Conservation (phyloP, 371 early-diverging fungal genomes). For the Apophysomyces ossiformis region DNA sequence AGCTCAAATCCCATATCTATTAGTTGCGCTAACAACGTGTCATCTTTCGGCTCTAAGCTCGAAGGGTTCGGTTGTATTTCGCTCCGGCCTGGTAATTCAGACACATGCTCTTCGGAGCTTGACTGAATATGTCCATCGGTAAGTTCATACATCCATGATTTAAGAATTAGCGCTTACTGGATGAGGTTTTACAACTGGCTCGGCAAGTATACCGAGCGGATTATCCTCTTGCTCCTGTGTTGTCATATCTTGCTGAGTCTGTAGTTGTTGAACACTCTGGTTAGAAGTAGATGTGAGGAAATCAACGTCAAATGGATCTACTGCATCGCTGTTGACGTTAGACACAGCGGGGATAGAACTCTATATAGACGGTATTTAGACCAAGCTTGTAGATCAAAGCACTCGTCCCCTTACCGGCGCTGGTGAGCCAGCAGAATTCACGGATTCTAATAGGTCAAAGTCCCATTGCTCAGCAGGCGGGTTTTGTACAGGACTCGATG, state of each 20-base stretch:
- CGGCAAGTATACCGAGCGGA: constrained; percentile 46
- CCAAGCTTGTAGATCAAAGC: not conserved
- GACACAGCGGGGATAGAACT: constrained; percentile 16
- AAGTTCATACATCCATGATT: not conserved
- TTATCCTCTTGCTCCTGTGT: constrained; percentile 38
- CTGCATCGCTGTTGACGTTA: constrained; percentile 10
- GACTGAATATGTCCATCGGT: not conserved
- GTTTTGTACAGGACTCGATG: constrained; percentile 19
- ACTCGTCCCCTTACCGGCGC: constrained; percentile 11
- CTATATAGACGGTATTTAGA: not conserved
- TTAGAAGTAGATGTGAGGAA: constrained; percentile 19
- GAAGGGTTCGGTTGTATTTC: not conserved
- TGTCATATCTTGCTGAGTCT: not conserved
- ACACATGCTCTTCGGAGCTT: not conserved
- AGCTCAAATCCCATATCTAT: constrained; percentile 79
- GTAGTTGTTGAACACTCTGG: constrained; percentile 11
- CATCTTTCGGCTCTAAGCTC: constrained; percentile 15
- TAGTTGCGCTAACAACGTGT: constrained; percentile 64
- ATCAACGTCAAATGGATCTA: constrained; percentile 49
- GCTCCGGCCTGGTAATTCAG: not conserved
- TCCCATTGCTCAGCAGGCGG: constrained; percentile 49
- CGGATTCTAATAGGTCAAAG: constrained; percentile 54
- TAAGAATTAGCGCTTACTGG: not conserved
- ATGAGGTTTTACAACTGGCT: not conserved
- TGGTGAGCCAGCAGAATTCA: constrained; percentile 1